Base-by-base conservation (phyloP, 352 stramenopile genomes). In the Phytophthora megakarya region DNA sequence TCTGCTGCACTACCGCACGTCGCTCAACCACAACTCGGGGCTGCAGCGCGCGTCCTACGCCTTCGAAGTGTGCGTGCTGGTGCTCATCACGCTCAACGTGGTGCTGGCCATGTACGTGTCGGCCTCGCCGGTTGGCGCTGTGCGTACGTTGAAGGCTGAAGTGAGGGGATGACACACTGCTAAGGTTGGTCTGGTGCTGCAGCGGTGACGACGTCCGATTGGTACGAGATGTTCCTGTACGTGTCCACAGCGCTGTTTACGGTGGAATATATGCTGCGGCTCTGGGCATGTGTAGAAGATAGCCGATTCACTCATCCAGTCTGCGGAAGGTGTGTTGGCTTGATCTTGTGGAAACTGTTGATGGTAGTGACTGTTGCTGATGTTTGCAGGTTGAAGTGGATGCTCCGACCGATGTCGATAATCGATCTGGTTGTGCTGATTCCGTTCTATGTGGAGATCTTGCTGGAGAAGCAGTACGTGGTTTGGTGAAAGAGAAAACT, bases 241-340 rank as follows among this genome's bases (percentile, higher is more conserved):
- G 49, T 86, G 10, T 95, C 86, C 11, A 92, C 83, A 5, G 68
- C 48, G 6, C 76, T 93, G 18, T 93, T 95, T 54, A 87, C 85
- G 0, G 51, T 91, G 12, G 86, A 95, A 51, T 93, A 93, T 55
- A 1, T 76, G 10, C 67, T 93, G 22, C 81, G 86, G 0, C 63
- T 92, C 11, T 95, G 86, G 85, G 86, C 86, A n/a, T 95, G 86
- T 33, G 78, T 93, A 21, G 86, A 92, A 62, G 86, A 95, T 52
- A 66, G 86, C 8, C 72, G 83, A 26, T 93, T 80, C 48, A 53
- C 60, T n/a, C 72, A 76, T 46, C 67, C 76, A 16, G 33, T 92
- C 6, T 61, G 78, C 16, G 84, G 84, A 42, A 59, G 86, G 85
- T 90, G 44, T 12, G 57, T 45, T 38, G 3, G 19, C 37, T 33